Evolutionary conservation across 495 filamentous ascomycete species (phyloP).

Genomic region (Tetracladium marchalianum): DNA sequence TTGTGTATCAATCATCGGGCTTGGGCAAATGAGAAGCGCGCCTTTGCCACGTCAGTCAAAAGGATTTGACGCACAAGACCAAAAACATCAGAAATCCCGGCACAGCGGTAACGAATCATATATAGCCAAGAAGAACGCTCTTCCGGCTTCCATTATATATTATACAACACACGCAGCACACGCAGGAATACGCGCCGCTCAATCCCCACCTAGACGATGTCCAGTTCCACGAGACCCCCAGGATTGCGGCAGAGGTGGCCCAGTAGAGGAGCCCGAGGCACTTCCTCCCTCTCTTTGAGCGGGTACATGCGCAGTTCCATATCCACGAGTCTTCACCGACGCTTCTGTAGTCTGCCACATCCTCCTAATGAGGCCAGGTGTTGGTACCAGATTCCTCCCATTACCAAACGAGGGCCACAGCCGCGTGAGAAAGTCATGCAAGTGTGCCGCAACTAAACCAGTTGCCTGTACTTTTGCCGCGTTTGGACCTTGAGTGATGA

Average conservation of each 20-base stretch:
- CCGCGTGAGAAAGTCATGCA: constrained; percentile 75
- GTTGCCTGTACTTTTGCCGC: constrained; percentile 45
- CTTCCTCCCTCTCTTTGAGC: constrained; percentile 18
- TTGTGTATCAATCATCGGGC: too few species aligned
- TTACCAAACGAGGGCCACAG: constrained; percentile 78
- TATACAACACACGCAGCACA: too few species aligned
- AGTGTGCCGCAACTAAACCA: constrained; percentile 72
- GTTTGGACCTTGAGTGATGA: constrained; percentile 43
- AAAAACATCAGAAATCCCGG: too few species aligned
- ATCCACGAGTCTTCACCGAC: constrained; percentile 32
- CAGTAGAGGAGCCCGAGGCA: constrained; percentile 16
- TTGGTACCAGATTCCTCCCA: constrained; percentile 58
- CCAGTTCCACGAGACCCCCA: constrained; percentile 63
- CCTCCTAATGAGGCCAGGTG: constrained; percentile 54
- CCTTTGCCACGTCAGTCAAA: too few species aligned
- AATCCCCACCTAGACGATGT: constrained; percentile 49
- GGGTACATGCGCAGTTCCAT: constrained; percentile 44
- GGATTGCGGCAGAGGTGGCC: constrained; percentile 35
- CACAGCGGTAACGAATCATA: too few species aligned
- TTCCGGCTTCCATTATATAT: too few species aligned
- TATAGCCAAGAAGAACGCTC: too few species aligned
- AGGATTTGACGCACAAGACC: too few species aligned
- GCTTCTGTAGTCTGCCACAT: constrained; percentile 42
- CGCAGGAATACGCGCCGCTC: neutral
- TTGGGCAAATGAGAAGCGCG: too few species aligned